Conservation (phyloP, 2,329 filamentous ascomycete genomes). For the Colletotrichum ledebouriae region DNA sequence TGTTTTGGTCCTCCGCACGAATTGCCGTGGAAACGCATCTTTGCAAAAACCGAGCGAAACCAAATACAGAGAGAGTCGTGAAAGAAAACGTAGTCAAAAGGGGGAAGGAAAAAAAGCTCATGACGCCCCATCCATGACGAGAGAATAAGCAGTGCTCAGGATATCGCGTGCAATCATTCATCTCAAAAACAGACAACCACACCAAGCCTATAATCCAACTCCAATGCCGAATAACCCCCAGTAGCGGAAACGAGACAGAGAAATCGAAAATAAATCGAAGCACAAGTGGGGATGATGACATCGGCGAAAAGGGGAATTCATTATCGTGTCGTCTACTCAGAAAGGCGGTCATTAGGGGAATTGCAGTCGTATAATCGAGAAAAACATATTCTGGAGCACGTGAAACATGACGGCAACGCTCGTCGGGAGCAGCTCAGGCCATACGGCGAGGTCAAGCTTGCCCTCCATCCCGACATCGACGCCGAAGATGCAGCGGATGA, state of each 20-base stretch:
- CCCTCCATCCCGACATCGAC: constrained; percentile 75
- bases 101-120: neutral
- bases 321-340: neutral
- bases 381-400: constrained; percentile 79
- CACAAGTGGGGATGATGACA: neutral
- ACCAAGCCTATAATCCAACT: constrained; percentile 4
- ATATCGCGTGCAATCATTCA: no score
- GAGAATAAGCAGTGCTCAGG: neutral
- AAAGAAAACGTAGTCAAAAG: neutral
- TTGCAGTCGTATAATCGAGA: constrained; percentile 75
- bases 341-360: constrained; percentile 55
- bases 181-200: no score
- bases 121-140: neutral
- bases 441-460: constrained; percentile 73
- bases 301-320: neutral
- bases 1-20: constrained; percentile 24
- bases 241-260: neutral
- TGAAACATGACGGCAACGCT: constrained; percentile 76
- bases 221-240: neutral
- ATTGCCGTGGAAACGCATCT: constrained; percentile 2
- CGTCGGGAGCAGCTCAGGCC: constrained; percentile 77
- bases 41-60: neutral
- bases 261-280: neutral
- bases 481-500: constrained; percentile 70
- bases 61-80: constrained; percentile 18